A percentile compares a stretch with the other conserved stretches of the same genome.
Evolutionary conservation across 441 rosid genomes (phyloP).

Genomic region (Metrosideros polymorpha): DNA sequence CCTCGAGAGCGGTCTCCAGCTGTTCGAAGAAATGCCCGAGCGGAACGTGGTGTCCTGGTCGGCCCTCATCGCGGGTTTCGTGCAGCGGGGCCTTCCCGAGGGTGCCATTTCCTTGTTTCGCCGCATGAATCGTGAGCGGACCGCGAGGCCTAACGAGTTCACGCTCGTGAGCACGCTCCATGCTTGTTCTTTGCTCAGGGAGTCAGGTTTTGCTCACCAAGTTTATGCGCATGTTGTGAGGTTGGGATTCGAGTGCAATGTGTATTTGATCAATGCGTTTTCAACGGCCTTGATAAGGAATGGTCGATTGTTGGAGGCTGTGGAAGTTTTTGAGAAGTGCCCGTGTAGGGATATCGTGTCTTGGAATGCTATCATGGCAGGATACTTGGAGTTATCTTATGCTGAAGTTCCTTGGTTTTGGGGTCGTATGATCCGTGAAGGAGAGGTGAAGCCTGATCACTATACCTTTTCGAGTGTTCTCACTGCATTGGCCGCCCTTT

Average conservation of each 20-base stretch:
- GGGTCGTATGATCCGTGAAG: constrained; percentile 30
- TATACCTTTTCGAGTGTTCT: constrained; percentile 37
- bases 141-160: constrained; percentile 20
- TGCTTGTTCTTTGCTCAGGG: constrained; percentile 20
- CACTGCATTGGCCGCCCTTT: constrained; percentile 25
- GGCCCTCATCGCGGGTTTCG: constrained; percentile 22
- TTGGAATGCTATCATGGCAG: constrained; percentile 33
- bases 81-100: constrained; percentile 7
- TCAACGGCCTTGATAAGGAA: constrained; percentile 35
- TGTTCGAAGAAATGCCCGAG: constrained; percentile 30
- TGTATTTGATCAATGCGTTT: constrained; percentile 24
- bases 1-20: constrained; percentile 1
- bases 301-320: constrained; percentile 26
- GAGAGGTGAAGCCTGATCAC: constrained; percentile 32
- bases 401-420: constrained; percentile 18
- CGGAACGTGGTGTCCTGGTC: constrained; percentile 29
- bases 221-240: constrained; percentile 19
- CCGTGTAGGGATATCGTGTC: constrained; percentile 21
- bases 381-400: constrained; percentile 23
- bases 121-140: constrained; percentile 16
- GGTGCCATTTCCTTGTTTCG: constrained; percentile 15
- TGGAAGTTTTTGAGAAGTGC: constrained; percentile 18
- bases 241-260: constrained; percentile 22
- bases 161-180: constrained; percentile 24
- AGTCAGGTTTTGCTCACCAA: constrained; percentile 4